Conservation (phyloP, 495 filamentous ascomycete genomes). For the Letharia lupina region DNA sequence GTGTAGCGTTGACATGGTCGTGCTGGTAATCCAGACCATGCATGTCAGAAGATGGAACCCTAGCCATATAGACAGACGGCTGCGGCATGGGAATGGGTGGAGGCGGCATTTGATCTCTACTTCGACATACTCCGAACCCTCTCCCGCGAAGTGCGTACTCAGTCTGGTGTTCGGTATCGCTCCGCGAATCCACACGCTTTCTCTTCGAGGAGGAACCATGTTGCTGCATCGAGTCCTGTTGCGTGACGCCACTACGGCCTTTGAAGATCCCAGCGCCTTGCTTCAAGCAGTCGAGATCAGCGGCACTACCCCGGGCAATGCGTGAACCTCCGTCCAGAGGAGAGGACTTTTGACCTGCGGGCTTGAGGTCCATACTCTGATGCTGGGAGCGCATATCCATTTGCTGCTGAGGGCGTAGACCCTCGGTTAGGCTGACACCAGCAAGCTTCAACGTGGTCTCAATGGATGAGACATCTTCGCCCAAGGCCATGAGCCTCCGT, state of each 20-base stretch:
- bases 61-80: not conserved
- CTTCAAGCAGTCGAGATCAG: conserved; percentile 16
- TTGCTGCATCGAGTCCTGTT: not conserved
- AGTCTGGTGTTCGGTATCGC: not conserved
- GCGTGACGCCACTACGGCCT: not conserved
- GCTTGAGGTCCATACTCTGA: not conserved
- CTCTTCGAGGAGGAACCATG: conserved; percentile 13
- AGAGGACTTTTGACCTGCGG: not conserved
- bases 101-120: conserved; percentile 24
- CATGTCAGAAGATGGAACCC: not conserved
- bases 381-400: not conserved
- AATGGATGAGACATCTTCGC: conserved; percentile 23
- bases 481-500: conserved; percentile 17
- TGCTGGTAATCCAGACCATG: not conserved
- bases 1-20: not conserved
- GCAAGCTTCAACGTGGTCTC: conserved; percentile 16
- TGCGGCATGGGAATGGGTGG: conserved; percentile 14
- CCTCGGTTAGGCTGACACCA: conserved; percentile 12
- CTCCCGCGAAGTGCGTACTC: not conserved
- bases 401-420: conserved; percentile 9
- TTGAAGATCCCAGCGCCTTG: conserved; percentile 1
- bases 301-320: conserved; percentile 19
- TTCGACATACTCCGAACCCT: not conserved
- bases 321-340: conserved; percentile 10
- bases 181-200: conserved; percentile 4